Percentiles rank a stretch among this genome's conserved stretches.
Conservation (phyloP, 768 basidiomycete species). For the Tricholoma terreum region DNA sequence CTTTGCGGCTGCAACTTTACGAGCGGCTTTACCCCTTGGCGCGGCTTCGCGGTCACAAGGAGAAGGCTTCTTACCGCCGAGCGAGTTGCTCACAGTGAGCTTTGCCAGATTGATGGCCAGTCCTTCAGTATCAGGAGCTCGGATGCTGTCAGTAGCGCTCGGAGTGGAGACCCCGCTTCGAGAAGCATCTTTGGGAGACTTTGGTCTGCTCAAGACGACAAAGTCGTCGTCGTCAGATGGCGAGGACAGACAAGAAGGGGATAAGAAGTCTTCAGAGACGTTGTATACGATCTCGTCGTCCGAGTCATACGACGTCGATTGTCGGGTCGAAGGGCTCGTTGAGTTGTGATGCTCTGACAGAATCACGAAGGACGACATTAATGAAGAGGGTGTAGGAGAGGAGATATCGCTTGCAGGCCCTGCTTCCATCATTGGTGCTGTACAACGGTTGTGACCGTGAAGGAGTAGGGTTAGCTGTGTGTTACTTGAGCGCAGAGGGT, state of each 20-base stretch:
- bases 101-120: slow-evolving; percentile 10
- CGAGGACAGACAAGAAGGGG: slow-evolving; percentile 23
- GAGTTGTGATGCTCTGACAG: slow-evolving; percentile 5
- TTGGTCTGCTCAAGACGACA: slow-evolving; percentile 37
- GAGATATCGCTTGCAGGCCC: slow-evolving; percentile 11
- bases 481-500: too few species aligned
- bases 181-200: slow-evolving; percentile 2
- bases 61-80: neutral
- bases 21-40: slow-evolving; percentile 7
- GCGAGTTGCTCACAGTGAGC: slow-evolving; percentile 3
- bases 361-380: slow-evolving; percentile 24
- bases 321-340: slow-evolving; percentile 8
- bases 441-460: neutral
- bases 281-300: slow-evolving; percentile 60
- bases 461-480: too few species aligned
- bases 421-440: neutral
- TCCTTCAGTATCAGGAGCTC: slow-evolving; percentile 5
- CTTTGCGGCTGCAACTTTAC: slow-evolving; percentile 6
- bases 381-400: slow-evolving; percentile 20
- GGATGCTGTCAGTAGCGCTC: slow-evolving; percentile 2
- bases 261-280: slow-evolving; percentile 32
- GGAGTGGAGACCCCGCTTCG: slow-evolving; percentile 10
- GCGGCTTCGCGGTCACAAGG: neutral
- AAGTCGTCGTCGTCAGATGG: slow-evolving; percentile 51
- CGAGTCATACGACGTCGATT: slow-evolving; percentile 28